These are phyloP conservation scores for Dactylis glomerata DNA, from an alignment of 176 grass and related monocot genomes.

Conservation along the genomic window DNA sequence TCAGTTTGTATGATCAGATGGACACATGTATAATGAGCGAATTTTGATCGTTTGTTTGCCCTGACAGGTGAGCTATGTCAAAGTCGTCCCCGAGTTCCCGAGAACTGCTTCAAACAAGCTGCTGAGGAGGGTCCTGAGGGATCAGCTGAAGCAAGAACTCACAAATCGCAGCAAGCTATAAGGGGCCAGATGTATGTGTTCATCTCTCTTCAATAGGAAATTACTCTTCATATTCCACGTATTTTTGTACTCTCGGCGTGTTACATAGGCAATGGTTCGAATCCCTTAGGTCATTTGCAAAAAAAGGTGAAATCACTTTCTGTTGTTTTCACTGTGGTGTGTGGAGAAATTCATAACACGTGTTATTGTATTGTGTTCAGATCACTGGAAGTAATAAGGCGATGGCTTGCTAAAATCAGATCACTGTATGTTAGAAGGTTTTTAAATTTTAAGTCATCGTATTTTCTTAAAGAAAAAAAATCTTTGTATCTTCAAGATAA, in stretches of 20 bases:
- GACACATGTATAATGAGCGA: not conserved
- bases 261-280: not conserved
- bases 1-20: not conserved
- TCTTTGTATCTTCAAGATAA: not conserved
- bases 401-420: not conserved
- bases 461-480: too few relatives aligned
- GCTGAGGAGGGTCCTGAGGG: conserved; percentile 78
- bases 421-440: not conserved
- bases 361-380: conserved; percentile 11
- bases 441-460: not conserved
- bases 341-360: not conserved
- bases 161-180: conserved; percentile 61
- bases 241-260: not conserved
- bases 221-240: not conserved
- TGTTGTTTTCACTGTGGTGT: not conserved
- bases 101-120: conserved; percentile 94
- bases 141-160: conserved; percentile 61
- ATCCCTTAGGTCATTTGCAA: not conserved
- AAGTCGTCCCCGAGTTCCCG: conserved; percentile 80
- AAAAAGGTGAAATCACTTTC: too few relatives aligned
- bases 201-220: not conserved
- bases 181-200: not conserved
- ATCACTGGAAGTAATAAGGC: not conserved
- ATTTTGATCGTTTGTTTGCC: not conserved
- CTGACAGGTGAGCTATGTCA: conserved; percentile 78